Evolutionary conservation across 495 filamentous ascomycete genomes (phyloP).

Genomic region (Niebla homalea): DNA sequence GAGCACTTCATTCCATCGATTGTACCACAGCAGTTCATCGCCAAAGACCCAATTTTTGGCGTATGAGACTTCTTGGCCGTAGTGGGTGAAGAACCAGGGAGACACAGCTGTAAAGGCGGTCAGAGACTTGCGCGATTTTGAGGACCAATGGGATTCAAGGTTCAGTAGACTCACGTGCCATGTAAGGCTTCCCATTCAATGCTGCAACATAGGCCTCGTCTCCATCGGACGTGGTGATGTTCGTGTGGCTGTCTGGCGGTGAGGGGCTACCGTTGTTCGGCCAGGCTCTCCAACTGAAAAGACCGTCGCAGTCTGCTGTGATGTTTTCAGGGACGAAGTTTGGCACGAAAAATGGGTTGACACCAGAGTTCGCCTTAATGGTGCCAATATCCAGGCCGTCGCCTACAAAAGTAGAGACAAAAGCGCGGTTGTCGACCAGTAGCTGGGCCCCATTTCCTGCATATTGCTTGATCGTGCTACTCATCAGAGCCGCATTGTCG

Average conservation of each 20-base stretch:
- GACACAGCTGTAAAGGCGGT: conserved; percentile 6
- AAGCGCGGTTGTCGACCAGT: conserved; percentile 31
- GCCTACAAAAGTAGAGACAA: conserved; percentile 53
- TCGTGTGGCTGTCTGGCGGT: conserved; percentile 8
- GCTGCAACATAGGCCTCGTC: conserved; percentile 41
- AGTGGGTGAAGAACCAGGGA: conserved; percentile 25
- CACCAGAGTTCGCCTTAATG: conserved; percentile 24
- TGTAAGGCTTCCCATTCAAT: conserved; percentile 34
- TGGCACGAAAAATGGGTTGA: conserved; percentile 41
- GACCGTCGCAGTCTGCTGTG: conserved; percentile 6
- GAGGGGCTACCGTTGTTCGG: conserved; percentile 34
- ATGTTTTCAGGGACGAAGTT: conserved; percentile 25
- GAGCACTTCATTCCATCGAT: conserved; percentile 57
- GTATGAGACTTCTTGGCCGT: conserved; percentile 33
- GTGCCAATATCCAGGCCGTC: conserved; percentile 34
- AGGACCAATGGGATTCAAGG: background rate
- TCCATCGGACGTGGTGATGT: conserved; percentile 35
- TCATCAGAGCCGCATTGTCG: conserved; percentile 31
- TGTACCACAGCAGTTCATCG: conserved; percentile 58
- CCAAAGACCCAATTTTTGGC: conserved; percentile 65
- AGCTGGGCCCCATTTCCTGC: conserved; percentile 19
- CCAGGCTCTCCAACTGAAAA: conserved; percentile 55
- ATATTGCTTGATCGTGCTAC: conserved; percentile 43
- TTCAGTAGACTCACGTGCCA: conserved; percentile 3
- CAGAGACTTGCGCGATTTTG: background rate